Conservation (phyloP, 140 eudicot genomes). For the Ambrosia hybrid region DNA sequence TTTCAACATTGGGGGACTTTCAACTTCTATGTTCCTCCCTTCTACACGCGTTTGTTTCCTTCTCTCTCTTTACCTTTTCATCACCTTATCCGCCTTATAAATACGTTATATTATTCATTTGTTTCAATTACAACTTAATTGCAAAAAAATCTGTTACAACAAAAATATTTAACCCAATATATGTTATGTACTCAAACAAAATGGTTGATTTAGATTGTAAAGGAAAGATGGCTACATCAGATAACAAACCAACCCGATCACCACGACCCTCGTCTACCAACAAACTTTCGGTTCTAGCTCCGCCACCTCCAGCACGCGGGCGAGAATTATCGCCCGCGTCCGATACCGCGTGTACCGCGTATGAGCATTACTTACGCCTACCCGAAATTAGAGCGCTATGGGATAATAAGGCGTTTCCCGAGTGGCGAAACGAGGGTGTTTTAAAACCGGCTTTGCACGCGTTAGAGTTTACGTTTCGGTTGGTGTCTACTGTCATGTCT, state of each 20-base stretch:
- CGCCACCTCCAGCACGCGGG: constrained; percentile 40
- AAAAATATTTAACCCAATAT: background rate
- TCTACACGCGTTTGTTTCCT: constrained; percentile 56
- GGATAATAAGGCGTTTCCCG: no score
- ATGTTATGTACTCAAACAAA: constrained; percentile 17
- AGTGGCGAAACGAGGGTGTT: no score
- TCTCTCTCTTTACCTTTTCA: background rate
- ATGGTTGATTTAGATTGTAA: constrained; percentile 84
- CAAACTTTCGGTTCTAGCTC: constrained; percentile 29
- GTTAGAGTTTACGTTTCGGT: constrained; percentile 77
- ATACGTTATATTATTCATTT: constrained; percentile 1
- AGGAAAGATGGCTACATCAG: constrained; percentile 49
- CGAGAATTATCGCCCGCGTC: constrained; percentile 62
- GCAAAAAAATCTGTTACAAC: background rate
- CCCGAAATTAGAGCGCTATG: background rate
- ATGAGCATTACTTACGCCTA: no score
- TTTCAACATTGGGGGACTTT: constrained; percentile 29
- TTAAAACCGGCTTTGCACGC: constrained; percentile 21
- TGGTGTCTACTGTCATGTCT: constrained; percentile 58
- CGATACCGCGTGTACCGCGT: constrained; percentile 29
- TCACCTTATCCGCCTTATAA: constrained; percentile 21
- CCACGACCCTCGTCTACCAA: constrained; percentile 18
- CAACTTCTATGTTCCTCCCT: constrained; percentile 34
- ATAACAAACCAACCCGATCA: constrained; percentile 49
- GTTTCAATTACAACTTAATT: constrained; percentile 9